Evolutionary conservation across 2,329 filamentous ascomycete genomes (phyloP).

Genomic region (Xylariaceae sp.): DNA sequence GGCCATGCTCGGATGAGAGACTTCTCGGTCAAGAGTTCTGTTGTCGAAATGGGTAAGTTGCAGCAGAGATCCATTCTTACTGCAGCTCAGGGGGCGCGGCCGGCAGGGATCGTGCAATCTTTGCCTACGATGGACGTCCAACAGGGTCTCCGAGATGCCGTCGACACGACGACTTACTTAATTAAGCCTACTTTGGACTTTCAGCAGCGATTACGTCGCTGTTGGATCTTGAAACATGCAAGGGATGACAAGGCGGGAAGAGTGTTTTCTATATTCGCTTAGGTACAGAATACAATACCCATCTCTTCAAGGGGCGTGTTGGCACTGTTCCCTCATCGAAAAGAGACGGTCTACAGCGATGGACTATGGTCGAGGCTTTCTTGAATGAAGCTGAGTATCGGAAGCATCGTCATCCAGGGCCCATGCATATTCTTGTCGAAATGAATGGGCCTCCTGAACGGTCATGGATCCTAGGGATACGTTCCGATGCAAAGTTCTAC

Average conservation of each 20-base stretch:
- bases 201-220: not conserved
- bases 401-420: conserved; percentile 8
- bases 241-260: conserved; percentile 3
- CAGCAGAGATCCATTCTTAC: not conserved
- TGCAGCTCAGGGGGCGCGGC: not conserved
- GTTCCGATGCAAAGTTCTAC: not conserved
- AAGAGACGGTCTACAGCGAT: not conserved
- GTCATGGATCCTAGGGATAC: not conserved
- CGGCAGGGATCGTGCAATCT: not conserved
- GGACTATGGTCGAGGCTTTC: not conserved
- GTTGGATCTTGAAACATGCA: conserved; percentile 3
- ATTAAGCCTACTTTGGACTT: not conserved
- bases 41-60: conserved; percentile 1
- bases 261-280: not conserved
- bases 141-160: not conserved
- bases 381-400: conserved; percentile 12
- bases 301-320: not conserved
- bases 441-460: not conserved
- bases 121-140: not conserved
- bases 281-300: not conserved
- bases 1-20: conserved; percentile 17
- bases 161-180: not conserved
- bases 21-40: conserved; percentile 2
- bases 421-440: conserved; percentile 4
- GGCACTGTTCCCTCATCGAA: not conserved